Evolutionary conservation across 2,329 filamentous ascomycete species (phyloP).

Genomic region (Madurella fahalii): DNA sequence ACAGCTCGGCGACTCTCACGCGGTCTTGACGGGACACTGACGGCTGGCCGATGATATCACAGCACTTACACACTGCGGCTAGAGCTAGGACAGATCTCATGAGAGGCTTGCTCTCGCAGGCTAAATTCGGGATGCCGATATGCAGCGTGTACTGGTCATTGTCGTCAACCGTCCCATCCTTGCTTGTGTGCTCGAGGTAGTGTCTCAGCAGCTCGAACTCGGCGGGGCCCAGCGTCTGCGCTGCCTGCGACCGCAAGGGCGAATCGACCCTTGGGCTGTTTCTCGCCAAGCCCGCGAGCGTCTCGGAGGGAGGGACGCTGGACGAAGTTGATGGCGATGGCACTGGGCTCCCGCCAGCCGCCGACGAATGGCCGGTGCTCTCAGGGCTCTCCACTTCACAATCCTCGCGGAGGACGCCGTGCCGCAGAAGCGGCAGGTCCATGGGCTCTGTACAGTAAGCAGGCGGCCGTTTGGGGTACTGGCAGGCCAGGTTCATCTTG

Average conservation of each 20-base stretch:
- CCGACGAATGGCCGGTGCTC: slow-evolving; percentile 6
- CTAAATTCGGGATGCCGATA: slow-evolving; percentile 40
- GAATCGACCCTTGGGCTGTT: not conserved
- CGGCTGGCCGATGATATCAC: slow-evolving; percentile 29
- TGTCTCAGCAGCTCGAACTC: slow-evolving; percentile 39
- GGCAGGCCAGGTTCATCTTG: slow-evolving; percentile 29
- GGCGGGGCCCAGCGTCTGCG: slow-evolving; percentile 22
- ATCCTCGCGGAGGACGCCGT: too few relatives aligned
- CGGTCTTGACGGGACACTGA: slow-evolving; percentile 1
- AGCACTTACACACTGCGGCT: slow-evolving; percentile 38
- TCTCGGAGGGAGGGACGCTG: too few relatives aligned
- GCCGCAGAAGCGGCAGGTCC: not conserved
- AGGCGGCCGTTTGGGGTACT: slow-evolving; percentile 25
- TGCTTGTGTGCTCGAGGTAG: slow-evolving; percentile 40
- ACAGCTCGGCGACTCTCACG: slow-evolving; percentile 31
- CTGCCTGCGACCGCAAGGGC: slow-evolving; percentile 9
- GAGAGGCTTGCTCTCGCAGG: slow-evolving; percentile 36
- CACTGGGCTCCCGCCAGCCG: not conserved
- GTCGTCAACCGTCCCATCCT: slow-evolving; percentile 33
- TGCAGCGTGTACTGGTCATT: slow-evolving; percentile 39
- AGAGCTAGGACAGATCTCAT: slow-evolving; percentile 42
- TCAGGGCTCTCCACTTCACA: not conserved
- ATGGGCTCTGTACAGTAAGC: slow-evolving; percentile 2
- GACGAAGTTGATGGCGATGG: not conserved
- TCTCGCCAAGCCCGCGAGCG: not conserved